Percentiles rank a stretch among this genome's conserved stretches.
These are phyloP conservation scores for Polygonum maritimum DNA, from an alignment of 148 eudicot species.

Conservation along the genomic window DNA sequence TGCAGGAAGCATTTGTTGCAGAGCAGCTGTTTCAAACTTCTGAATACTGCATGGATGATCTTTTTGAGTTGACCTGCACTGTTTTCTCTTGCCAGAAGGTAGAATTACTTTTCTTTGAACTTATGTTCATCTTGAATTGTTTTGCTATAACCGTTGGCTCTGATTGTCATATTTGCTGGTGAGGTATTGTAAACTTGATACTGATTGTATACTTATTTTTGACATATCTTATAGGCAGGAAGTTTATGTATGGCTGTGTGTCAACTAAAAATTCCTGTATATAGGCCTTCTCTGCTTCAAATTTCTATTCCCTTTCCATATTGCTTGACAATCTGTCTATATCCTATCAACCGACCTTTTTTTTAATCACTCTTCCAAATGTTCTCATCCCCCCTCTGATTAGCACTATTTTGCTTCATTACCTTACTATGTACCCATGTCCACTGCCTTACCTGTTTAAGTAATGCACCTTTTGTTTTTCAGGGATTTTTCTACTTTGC, in stretches of 20 bases:
- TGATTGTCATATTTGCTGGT: not conserved
- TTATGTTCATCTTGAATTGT: not conserved
- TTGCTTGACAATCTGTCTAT: not conserved
- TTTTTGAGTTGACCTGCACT: constrained; percentile 66
- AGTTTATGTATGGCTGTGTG: not conserved
- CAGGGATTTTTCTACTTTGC: not conserved
- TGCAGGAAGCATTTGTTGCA: constrained; percentile 73
- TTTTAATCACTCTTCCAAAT: not conserved
- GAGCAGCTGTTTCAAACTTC: constrained; percentile 83
- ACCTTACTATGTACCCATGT: not conserved
- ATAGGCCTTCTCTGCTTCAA: not conserved
- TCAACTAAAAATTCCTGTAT: not conserved
- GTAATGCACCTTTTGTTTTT: not conserved
- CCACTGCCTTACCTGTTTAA: not conserved
- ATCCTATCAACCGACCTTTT: not conserved
- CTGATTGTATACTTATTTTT: not conserved
- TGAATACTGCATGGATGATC: constrained; percentile 61
- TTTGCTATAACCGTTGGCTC: not conserved
- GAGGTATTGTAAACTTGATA: not conserved
- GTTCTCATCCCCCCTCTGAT: not conserved
- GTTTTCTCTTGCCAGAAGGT: constrained; percentile 72
- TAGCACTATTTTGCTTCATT: not conserved
- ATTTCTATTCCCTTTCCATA: not conserved
- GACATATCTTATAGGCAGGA: not conserved
- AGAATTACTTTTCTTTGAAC: constrained; percentile 9